Percentiles rank a stretch among this genome's conserved stretches.
These are phyloP conservation scores for Posidonia australis DNA, from an alignment of 106 monocot species.

Conservation along the genomic window DNA sequence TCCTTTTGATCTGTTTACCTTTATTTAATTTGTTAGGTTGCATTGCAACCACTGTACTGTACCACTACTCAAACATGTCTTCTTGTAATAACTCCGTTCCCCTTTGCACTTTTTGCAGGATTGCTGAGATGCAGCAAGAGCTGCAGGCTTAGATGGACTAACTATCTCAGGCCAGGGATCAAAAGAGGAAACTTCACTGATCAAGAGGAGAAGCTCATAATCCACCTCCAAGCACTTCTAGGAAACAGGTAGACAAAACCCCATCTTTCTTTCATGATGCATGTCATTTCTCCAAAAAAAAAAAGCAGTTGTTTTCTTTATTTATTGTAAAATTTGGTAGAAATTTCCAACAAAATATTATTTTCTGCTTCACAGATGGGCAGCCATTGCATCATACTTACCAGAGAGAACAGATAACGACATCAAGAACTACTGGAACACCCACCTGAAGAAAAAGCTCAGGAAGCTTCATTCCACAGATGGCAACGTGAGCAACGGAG, in stretches of 20 bases:
- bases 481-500: background rate
- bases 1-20: no score
- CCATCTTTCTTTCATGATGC: background rate
- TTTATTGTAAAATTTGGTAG: no score
- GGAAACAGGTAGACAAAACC: conserved; percentile 17
- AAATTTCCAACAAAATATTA: background rate
- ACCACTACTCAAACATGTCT: no score
- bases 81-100: background rate
- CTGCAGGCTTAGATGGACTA: conserved; percentile 30
- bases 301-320: no score
- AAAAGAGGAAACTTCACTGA: conserved; percentile 23
- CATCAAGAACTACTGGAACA: conserved; percentile 38
- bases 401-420: conserved; percentile 31
- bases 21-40: no score
- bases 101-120: conserved; percentile 5
- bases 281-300: no score
- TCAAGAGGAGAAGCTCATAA: conserved; percentile 26
- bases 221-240: conserved; percentile 29
- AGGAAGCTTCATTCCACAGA: conserved; percentile 1
- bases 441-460: conserved; percentile 22
- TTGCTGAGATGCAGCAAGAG: conserved; percentile 28
- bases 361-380: conserved; percentile 13
- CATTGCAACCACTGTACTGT: no score
- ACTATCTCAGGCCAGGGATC: conserved; percentile 31
- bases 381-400: conserved; percentile 25